Percentiles rank a stretch among this genome's conserved stretches.
These are phyloP conservation scores for Ceratocystis variospora DNA, from an alignment of 2,329 filamentous ascomycete species.

Conservation along the genomic window DNA sequence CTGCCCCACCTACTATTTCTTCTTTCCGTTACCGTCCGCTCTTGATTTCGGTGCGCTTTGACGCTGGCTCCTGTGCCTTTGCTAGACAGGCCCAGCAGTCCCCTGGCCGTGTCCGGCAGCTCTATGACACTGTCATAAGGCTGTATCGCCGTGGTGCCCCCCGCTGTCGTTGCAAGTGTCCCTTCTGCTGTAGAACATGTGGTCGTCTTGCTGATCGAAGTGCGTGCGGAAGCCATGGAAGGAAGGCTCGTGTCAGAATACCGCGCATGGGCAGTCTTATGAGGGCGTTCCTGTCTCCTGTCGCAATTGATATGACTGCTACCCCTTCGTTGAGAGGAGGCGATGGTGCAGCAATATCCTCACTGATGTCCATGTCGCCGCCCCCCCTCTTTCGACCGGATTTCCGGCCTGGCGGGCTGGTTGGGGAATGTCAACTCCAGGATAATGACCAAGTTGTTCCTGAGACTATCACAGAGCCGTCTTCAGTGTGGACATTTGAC, in stretches of 20 bases:
- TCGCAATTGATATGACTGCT: neutral
- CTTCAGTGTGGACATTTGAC: neutral
- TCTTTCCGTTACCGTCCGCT: conserved; percentile 1
- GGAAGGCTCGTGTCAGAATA: conserved; percentile 1
- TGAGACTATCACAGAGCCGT: neutral
- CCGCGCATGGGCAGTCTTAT: conserved; percentile 6
- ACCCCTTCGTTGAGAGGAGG: neutral
- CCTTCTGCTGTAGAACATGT: conserved; percentile 10
- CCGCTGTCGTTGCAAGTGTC: conserved; percentile 3
- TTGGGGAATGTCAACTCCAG: neutral
- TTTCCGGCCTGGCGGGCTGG: neutral
- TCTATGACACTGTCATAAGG: conserved; percentile 2
- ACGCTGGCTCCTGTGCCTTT: conserved; percentile 4
- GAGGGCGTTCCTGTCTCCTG: conserved; percentile 3
- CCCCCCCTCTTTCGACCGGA: neutral
- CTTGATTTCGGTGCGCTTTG: conserved; percentile 3
- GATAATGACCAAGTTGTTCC: neutral
- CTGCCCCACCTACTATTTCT: neutral
- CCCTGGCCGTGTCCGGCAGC: neutral
- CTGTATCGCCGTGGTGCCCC: neutral
- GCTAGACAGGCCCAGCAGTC: neutral
- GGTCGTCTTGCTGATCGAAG: conserved; percentile 3
- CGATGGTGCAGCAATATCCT: neutral
- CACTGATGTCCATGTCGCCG: neutral
- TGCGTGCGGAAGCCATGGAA: neutral